These are phyloP conservation scores for Arctium minus DNA, from an alignment of 129 eudicot species.

Conservation along the genomic window DNA sequence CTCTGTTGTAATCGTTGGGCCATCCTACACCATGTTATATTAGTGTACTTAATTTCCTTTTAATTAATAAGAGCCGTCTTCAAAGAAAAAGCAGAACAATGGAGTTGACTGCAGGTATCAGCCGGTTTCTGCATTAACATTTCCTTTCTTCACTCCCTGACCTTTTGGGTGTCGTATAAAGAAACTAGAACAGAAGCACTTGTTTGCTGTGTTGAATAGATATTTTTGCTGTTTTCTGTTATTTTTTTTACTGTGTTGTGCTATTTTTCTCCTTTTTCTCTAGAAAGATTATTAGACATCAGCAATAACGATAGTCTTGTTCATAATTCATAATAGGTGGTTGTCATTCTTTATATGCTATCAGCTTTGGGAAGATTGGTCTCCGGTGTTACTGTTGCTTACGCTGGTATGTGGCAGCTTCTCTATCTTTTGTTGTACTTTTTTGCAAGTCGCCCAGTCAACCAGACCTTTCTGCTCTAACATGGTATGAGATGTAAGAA, in stretches of 20 bases:
- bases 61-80: background rate
- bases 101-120: background rate
- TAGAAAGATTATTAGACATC: background rate
- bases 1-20: background rate
- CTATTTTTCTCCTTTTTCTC: background rate
- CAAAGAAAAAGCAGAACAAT: background rate
- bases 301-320: background rate
- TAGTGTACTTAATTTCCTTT: background rate
- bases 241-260: background rate
- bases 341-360: slow-evolving; percentile 60
- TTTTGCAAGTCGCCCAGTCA: background rate
- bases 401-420: slow-evolving; percentile 55
- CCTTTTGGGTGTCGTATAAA: background rate
- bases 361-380: slow-evolving; percentile 83
- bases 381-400: slow-evolving; percentile 88
- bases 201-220: background rate
- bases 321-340: slow-evolving; percentile 47
- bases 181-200: background rate
- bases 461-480: background rate
- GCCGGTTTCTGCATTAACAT: background rate
- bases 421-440: background rate
- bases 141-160: background rate
- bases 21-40: background rate
- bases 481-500: background rate
- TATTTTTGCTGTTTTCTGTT: background rate